Evolutionary conservation across 768 basidiomycete genomes (phyloP).

Genomic region (Agrocybe praecox): DNA sequence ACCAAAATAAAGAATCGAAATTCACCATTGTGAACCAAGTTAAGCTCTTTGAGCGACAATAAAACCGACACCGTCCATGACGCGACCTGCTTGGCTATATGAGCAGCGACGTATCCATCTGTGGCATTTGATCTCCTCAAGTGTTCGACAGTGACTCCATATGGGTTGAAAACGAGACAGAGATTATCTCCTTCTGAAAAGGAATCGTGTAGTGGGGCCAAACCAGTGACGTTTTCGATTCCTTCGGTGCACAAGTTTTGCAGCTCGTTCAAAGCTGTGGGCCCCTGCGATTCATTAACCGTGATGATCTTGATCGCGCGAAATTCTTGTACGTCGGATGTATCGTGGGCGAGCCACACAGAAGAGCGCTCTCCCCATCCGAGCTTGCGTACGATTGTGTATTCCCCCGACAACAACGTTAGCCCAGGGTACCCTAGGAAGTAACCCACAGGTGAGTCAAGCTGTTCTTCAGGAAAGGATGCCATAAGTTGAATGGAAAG

Average conservation of each 20-base stretch:
- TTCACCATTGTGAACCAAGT: too few relatives aligned
- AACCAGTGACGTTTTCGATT: too few relatives aligned
- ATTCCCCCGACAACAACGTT: conserved; percentile 32
- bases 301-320: conserved; percentile 18
- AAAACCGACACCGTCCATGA: too few relatives aligned
- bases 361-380: conserved; percentile 51
- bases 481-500: neutral
- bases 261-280: conserved; percentile 4
- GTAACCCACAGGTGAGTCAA: conserved; percentile 14
- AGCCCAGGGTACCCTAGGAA: conserved; percentile 11
- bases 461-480: conserved; percentile 18
- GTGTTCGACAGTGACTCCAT: conserved; percentile 13
- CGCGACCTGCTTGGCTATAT: conserved; percentile 12
- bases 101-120: conserved; percentile 10
- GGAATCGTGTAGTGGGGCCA: too few relatives aligned
- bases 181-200: conserved; percentile 9
- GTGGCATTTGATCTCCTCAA: conserved; percentile 7
- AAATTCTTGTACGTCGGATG: neutral
- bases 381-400: conserved; percentile 51
- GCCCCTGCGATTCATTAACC: conserved; percentile 1
- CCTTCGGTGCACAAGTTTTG: neutral
- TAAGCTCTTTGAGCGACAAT: too few relatives aligned
- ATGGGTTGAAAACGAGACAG: conserved; percentile 8
- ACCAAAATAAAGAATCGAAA: too few relatives aligned
- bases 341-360: conserved; percentile 35